Base-by-base conservation (phyloP, 2,329 filamentous ascomycete species). In the Meredithiella fracta region DNA sequence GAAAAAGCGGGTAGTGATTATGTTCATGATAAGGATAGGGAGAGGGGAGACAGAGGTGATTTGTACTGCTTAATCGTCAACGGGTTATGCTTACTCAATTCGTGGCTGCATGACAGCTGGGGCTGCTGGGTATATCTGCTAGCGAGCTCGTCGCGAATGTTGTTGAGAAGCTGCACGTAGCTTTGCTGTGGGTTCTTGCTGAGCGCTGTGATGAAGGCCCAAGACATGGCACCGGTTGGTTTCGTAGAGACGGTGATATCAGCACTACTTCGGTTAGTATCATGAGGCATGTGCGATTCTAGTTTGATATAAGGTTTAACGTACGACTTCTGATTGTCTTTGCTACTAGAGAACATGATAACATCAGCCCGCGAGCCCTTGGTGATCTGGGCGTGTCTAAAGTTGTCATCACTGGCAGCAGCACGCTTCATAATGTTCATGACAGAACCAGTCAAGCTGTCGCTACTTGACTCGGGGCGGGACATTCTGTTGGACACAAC, bases 181-280 rank as follows among this genome's bases (percentile, higher is more conserved):
- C 89, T 96, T 73, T 98, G 92, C 66, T 96, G 89, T 0, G 91
- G 90, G 67, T 97, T 94, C 77, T 95, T 95, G 73, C 88, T 91
- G 62, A 98, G 78, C 47, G 90, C 84, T 3, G 76, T 85, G 67
- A 98, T 90, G 67, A 98, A 98, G 8, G 92, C 92, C 82, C 86
- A 97, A 1, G 89, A 95, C 92, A 98, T 97, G 65, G 92, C 92
- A 54, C 92, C 92, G 0, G 92, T 97, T 26, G 92, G 91, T 70
- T 96, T 79, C 53, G 89, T 85, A 37, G 78, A 81, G 63, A 97
- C 96, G 20, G 82, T 86, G n/a, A 91, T 90, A 67, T 98, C 92
- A 69, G 88, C 86, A 61, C 89, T 95, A 63, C 59, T 51, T 22
- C n/a, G 38, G 5, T 29, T 51, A 53, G 49, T n/a, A n/a, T n/a